Base-by-base conservation (phyloP, 306 rosid genomes). In the Quercus cerris region DNA sequence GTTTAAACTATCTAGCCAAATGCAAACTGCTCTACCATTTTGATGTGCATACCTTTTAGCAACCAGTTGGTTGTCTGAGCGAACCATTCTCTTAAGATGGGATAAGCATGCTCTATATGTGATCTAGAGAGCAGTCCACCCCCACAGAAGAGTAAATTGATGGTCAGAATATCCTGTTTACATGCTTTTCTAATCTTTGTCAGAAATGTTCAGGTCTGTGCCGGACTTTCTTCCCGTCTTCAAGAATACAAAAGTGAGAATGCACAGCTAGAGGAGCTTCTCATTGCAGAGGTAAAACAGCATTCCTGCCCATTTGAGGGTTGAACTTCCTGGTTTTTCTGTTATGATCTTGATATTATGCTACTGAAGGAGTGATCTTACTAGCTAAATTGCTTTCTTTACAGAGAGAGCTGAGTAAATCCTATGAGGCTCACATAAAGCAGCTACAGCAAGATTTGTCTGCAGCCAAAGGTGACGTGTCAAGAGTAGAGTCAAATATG, bases 251-350 rank as follows among this genome's bases (percentile, higher is more conserved):
- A 96, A 90, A 89, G 91, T 23, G 99, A 96, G 86, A 96, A 90
- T 89, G 99, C 94, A 56, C 99, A 96, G 86, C 83, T 96, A 80
- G 99, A 96, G 91, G 99, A 96, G 86, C 97, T 96, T 89, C 98
- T 96, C 58, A 75, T 82, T 76, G 91, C 98, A 68, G 99, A 96
- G 92, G 99, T 93, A 86, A 87, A 81, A 56, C 58, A 19, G 46
- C 68, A 72, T 62, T 54, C 69, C 35, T 80, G 62, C 68, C 81
- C 69, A 68, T 77, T 82, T 76, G 41, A 73, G 58, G 76, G 75
- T 76, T 80, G 75, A 57, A 35, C 44, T 63, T 30, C 56, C 41
- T 27, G 25, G 7, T 41, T 57, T 72, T 71, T 35, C 27, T 68
- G n/a, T 31, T 8, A 27, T 33, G 52, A 68, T 35, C 72, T 35